Evolutionary conservation across 23 red algal species (phyloP).

Genomic region (Chondrus crispus): DNA sequence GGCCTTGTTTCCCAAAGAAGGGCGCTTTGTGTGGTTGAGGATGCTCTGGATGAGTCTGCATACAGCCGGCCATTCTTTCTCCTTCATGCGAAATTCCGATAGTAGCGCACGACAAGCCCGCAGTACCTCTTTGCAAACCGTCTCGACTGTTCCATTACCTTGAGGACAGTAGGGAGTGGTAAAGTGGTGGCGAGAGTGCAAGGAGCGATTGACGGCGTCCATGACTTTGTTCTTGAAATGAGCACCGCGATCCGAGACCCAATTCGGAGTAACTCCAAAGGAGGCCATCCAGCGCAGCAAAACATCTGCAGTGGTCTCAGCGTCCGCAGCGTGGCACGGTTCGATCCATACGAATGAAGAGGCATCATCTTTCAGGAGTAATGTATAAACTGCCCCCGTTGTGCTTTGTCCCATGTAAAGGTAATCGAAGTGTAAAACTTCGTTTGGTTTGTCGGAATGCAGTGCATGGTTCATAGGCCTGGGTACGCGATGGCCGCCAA

Average conservation of each 20-base stretch:
- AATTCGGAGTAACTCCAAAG: neutral
- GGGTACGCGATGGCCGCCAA: neutral
- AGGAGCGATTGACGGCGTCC: neutral
- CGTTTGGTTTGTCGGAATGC: neutral
- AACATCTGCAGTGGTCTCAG: neutral
- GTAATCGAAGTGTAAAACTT: neutral
- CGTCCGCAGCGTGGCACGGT: neutral
- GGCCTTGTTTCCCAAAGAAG: neutral
- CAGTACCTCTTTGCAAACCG: conserved; percentile 9
- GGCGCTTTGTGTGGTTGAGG: neutral
- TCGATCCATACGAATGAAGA: neutral
- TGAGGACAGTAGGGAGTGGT: conserved; percentile 4
- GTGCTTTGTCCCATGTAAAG: neutral
- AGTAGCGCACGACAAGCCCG: neutral
- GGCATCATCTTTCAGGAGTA: neutral
- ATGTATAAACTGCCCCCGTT: neutral
- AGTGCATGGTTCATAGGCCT: neutral
- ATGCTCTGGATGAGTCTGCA: neutral
- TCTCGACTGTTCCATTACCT: conserved; percentile 27
- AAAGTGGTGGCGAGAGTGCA: neutral
- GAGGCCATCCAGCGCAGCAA: neutral
- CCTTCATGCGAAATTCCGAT: neutral
- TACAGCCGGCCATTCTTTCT: neutral
- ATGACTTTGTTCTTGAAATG: conserved; percentile 38
- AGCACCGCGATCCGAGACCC: neutral